phyloP scores from a whole-genome alignment of 768 basidiomycete species.

The Chalciporus chontae region DNA sequence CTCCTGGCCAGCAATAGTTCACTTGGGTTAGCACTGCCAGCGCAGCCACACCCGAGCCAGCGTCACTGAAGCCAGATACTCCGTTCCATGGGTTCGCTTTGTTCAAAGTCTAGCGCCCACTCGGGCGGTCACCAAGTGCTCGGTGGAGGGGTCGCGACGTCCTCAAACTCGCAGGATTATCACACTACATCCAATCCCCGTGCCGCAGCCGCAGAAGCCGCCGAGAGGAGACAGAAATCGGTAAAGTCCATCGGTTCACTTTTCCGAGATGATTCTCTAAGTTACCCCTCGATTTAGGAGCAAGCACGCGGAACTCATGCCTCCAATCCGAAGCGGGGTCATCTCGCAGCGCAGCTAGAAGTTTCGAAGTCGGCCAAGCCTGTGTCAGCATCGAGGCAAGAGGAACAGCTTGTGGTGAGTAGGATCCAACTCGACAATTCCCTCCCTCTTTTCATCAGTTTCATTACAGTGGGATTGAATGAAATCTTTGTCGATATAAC shows the following conservation, averaged over 20 bases:
- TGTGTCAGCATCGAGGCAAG: slow-evolving; percentile 37
- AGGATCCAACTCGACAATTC: slow-evolving; percentile 15
- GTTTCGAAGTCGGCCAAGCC: slow-evolving; percentile 35
- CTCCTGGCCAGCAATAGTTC: not conserved
- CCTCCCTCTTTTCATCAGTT: slow-evolving; percentile 28
- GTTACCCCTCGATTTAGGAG: slow-evolving; percentile 27
- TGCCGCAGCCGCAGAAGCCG: slow-evolving; percentile 58
- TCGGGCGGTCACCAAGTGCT: slow-evolving; percentile 49
- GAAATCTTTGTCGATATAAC: slow-evolving; percentile 17
- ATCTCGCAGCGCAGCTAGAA: slow-evolving; percentile 41
- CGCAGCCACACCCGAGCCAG: not conserved
- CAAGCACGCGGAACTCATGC: slow-evolving; percentile 41
- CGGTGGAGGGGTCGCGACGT: slow-evolving; percentile 32
- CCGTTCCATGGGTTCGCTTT: slow-evolving; percentile 51
- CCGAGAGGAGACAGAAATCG: slow-evolving; percentile 54
- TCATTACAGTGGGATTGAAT: slow-evolving; percentile 43
- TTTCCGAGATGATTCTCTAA: slow-evolving; percentile 24
- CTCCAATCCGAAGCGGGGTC: slow-evolving; percentile 45
- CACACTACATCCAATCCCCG: slow-evolving; percentile 41
- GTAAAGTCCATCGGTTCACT: slow-evolving; percentile 35
- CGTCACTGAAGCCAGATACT: not conserved
- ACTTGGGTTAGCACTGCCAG: not conserved
- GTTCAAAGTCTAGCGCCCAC: slow-evolving; percentile 46
- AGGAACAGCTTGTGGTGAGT: slow-evolving; percentile 45
- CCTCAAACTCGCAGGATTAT: slow-evolving; percentile 17